Evolutionary conservation across 1,139 yeast species (phyloP).

Genomic region (Debaryomyces udenii): DNA sequence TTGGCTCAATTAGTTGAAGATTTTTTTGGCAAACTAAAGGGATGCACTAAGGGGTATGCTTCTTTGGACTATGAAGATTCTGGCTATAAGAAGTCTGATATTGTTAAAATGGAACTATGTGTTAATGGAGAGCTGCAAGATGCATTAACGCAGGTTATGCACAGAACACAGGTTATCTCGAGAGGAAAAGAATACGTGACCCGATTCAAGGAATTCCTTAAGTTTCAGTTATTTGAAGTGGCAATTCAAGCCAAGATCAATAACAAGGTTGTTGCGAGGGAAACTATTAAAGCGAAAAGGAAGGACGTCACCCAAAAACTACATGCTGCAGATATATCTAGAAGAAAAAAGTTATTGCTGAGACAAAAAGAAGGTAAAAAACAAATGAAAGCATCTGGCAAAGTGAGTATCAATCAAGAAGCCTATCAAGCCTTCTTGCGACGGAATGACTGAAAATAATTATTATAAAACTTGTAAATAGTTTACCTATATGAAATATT

Average conservation of each 20-base stretch:
- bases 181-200: slow-evolving; percentile 83
- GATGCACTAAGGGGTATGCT: slow-evolving; percentile 90
- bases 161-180: slow-evolving; percentile 69
- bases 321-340: slow-evolving; percentile 91
- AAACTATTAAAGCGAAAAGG: slow-evolving; percentile 88
- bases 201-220: slow-evolving; percentile 74
- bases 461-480: slow-evolving; percentile 13
- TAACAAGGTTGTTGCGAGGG: slow-evolving; percentile 81
- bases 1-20: slow-evolving; percentile 90
- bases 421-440: slow-evolving; percentile 76
- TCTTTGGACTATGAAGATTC: slow-evolving; percentile 93
- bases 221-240: slow-evolving; percentile 87
- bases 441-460: slow-evolving; percentile 25
- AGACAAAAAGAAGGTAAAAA: slow-evolving; percentile 95
- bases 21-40: slow-evolving; percentile 90
- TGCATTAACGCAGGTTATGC: slow-evolving; percentile 91
- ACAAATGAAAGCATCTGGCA: slow-evolving; percentile 77
- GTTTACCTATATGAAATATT: slow-evolving; percentile 2
- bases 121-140: slow-evolving; percentile 91
- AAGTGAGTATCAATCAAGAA: slow-evolving; percentile 76
- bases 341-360: slow-evolving; percentile 84
- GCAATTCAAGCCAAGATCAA: slow-evolving; percentile 92
- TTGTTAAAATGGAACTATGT: slow-evolving; percentile 83
- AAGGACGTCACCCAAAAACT: slow-evolving; percentile 90
- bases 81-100: slow-evolving; percentile 78